phyloP scores from a whole-genome alignment of 2,329 filamentous ascomycete genomes.

The Daldinia sp. region DNA sequence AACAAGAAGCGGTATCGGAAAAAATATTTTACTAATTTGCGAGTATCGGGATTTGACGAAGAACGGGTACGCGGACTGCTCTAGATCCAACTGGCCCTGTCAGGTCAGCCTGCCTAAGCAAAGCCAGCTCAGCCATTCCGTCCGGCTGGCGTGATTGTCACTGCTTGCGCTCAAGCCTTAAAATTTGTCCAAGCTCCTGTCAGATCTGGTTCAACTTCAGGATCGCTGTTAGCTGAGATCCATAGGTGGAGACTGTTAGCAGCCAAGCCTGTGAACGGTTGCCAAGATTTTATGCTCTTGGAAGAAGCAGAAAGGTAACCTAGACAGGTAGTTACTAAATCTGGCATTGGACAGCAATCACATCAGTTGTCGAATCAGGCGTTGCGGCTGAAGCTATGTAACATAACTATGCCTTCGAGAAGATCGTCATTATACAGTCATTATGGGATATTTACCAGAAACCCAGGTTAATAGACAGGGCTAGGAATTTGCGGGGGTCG shows the following conservation, averaged over 20 bases:
- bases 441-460: constrained; percentile 15
- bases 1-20: background rate
- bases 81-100: background rate
- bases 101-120: background rate
- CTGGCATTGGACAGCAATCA: constrained; percentile 10
- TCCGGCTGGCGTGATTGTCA: constrained; percentile 9
- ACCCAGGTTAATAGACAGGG: constrained; percentile 1
- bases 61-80: background rate
- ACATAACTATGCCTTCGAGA: background rate
- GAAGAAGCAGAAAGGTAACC: constrained; percentile 17
- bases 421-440: constrained; percentile 3
- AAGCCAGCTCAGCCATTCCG: background rate
- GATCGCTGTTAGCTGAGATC: constrained; percentile 22
- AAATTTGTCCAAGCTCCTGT: constrained; percentile 1
- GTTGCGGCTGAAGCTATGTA: constrained; percentile 25
- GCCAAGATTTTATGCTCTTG: constrained; percentile 17
- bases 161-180: constrained; percentile 3
- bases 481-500: constrained; percentile 22
- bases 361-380: constrained; percentile 27
- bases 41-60: background rate
- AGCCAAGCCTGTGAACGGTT: constrained; percentile 5
- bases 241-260: constrained; percentile 20
- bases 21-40: background rate
- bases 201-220: constrained; percentile 29
- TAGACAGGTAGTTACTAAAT: constrained; percentile 8